Percentiles rank a stretch among this genome's conserved stretches.
These are phyloP conservation scores for Penstemon barbatus DNA, from an alignment of 257 asterid species.

Conservation along the genomic window DNA sequence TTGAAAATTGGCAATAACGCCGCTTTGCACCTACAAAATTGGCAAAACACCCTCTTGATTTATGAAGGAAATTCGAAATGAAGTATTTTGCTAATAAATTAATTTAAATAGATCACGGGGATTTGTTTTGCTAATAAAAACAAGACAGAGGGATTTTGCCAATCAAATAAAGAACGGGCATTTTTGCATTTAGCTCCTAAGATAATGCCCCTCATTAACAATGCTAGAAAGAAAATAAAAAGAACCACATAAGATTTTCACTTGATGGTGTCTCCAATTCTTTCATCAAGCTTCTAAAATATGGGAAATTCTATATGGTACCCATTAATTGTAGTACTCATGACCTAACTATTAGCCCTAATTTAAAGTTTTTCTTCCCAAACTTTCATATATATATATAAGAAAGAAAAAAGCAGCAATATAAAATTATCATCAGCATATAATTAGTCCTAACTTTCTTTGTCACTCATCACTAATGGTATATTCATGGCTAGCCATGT, in stretches of 20 bases:
- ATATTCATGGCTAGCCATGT: slow-evolving; percentile 21
- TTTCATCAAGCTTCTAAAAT: slow-evolving; percentile 12
- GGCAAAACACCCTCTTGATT: too few species aligned
- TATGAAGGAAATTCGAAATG: too few species aligned
- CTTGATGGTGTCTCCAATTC: slow-evolving; percentile 8
- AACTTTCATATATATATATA: neutral
- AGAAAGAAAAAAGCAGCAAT: neutral
- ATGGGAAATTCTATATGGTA: neutral
- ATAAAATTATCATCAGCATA: slow-evolving; percentile 6
- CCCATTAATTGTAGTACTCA: slow-evolving; percentile 3
- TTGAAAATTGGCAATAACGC: too few species aligned
- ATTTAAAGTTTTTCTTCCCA: neutral
- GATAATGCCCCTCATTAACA: neutral
- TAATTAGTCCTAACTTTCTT: slow-evolving; percentile 8
- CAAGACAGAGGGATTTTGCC: too few species aligned
- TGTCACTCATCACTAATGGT: slow-evolving; percentile 12
- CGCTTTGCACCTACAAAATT: too few species aligned
- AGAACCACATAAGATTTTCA: slow-evolving; percentile 11
- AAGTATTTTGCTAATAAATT: too few species aligned
- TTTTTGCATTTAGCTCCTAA: neutral
- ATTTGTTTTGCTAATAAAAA: too few species aligned
- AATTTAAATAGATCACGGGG: too few species aligned
- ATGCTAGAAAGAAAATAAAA: neutral
- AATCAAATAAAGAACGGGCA: neutral
- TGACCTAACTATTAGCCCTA: slow-evolving; percentile 1